These are phyloP conservation scores for Mesembryanthemum crystallinum DNA, from an alignment of 148 eudicot genomes.

Conservation along the genomic window DNA sequence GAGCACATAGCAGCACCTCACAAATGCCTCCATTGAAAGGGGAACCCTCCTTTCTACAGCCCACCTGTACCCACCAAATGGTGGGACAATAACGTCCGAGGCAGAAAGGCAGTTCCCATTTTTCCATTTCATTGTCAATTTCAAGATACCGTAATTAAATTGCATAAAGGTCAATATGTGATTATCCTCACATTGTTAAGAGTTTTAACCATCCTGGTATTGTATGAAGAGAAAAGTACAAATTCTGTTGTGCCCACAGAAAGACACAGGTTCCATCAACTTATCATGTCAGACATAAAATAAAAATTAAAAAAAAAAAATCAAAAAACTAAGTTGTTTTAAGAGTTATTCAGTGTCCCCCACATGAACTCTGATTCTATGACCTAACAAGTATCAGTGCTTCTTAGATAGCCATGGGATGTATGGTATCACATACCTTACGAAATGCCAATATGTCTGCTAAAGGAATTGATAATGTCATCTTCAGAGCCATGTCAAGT, in stretches of 20 bases:
- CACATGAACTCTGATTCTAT: background rate
- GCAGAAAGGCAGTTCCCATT: background rate
- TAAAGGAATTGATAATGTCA: constrained; percentile 81
- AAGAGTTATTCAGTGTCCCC: no score
- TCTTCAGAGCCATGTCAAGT: constrained; percentile 80
- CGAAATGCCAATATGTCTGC: constrained; percentile 84
- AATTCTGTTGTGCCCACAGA: no score
- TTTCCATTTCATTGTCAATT: background rate
- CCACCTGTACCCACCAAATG: background rate
- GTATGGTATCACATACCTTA: constrained; percentile 49
- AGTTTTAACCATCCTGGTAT: no score
- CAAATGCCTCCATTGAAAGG: background rate
- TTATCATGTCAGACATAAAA: no score
- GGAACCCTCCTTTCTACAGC: background rate
- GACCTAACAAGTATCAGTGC: background rate
- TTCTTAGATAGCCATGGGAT: background rate
- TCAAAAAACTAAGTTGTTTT: no score
- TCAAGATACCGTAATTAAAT: background rate
- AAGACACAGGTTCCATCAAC: no score
- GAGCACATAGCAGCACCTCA: no score
- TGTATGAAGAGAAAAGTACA: no score
- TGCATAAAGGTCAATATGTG: background rate
- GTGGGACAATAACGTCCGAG: background rate
- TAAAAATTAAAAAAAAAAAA: no score
- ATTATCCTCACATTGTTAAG: background rate